Conservation (phyloP, 2,329 filamentous ascomycete genomes). For the Rhinocladiella mackenziei region DNA sequence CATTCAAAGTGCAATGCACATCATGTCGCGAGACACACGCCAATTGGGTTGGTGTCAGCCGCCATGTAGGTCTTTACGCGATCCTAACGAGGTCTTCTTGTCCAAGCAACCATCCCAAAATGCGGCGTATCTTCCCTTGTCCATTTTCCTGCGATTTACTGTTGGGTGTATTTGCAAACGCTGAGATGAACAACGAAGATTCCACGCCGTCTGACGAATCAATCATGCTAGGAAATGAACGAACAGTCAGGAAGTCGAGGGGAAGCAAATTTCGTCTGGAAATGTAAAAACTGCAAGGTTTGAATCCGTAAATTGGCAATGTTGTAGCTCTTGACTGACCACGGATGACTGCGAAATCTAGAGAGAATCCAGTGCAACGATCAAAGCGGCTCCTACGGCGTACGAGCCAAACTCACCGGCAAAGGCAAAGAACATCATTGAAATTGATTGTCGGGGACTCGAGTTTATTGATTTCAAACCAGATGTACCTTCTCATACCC, state of each 20-base stretch:
- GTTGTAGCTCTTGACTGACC: neutral
- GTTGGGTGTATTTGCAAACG: neutral
- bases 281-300: constrained; percentile 96
- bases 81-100: neutral
- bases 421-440: constrained; percentile 73
- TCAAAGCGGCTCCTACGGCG: constrained; percentile 66
- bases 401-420: constrained; percentile 70
- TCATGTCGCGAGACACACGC: constrained; percentile 88
- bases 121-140: no score
- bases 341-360: constrained; percentile 34
- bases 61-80: constrained; percentile 63
- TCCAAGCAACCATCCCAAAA: neutral
- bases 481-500: constrained; percentile 57
- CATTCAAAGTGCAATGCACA: constrained; percentile 97
- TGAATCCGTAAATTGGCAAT: neutral
- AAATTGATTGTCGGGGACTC: constrained; percentile 88
- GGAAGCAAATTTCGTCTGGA: constrained; percentile 99
- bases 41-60: constrained; percentile 79
- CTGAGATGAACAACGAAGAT: no score
- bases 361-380: constrained; percentile 81
- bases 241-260: constrained; percentile 90
- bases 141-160: neutral
- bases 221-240: constrained; percentile 66
- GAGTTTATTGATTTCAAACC: constrained; percentile 89
- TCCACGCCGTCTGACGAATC: constrained; percentile 5